Evolutionary conservation across 2,329 filamentous ascomycete species (phyloP), one percentile per base, ranked within the genome.

Genomic region (Cladorrhinum sp.): DNA sequence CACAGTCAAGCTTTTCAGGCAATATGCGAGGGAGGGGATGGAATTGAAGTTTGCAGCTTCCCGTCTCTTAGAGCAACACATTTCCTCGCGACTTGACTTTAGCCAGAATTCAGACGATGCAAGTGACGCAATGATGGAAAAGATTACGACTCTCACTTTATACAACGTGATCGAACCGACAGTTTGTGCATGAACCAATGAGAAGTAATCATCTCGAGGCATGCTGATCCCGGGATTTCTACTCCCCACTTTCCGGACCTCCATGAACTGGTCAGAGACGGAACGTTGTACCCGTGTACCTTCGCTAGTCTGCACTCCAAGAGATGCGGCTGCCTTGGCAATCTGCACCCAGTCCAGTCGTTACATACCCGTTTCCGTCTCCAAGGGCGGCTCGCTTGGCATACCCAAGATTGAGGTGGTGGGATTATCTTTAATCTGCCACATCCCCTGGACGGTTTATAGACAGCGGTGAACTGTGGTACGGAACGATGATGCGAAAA

Each of bases 291-390:
- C 41, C 18, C 41, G 13, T n/a, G n/a, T n/a, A n/a, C n/a, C n/a
- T n/a, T 36, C 10, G 25, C 25, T 50, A 8, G n/a, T 12, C 18
- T 3, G 9, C 45, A 4, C 18, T 10, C 45, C 54, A 53, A 58
- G 55, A 52, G 38, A 50, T 61, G 62, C 59, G 62, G 62, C 62
- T 56, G 49, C 62, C 62, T 63, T 63, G 61, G 61, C 61, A 55
- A 53, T 41, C 36, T 13, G 10, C 36, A 41, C 16, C 4, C 16
- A 8, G 10, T 16, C 10, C 16, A 4, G 10, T 13, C 36, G 16
- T 13, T 41, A 13, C 36, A 29, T 29, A 38, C 41, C 41, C 52
- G 22, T 20, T 49, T 27, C 52, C 52, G 13, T 9, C 23, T 50
- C 38, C 6, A 50, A 25, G 54, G 45, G 50, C 41, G 55, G 58